Base-by-base conservation (phyloP, 495 filamentous ascomycete genomes). In the Xylaria castorea region DNA sequence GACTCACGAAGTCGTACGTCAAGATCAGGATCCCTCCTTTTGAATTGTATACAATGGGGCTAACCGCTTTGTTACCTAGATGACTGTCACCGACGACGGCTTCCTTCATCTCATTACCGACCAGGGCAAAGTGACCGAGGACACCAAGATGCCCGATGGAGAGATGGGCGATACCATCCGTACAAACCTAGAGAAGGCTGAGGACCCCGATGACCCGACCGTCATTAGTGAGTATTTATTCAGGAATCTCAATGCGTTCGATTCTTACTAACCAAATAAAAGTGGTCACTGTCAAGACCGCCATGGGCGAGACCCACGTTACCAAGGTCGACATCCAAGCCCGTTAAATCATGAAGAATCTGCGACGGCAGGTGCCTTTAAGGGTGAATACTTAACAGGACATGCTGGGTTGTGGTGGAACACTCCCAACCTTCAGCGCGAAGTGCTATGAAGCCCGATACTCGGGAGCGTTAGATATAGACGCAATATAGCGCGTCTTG, bases 241-340 rank as follows among this genome's bases (percentile, higher is more conserved):
- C 16, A 30, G n/a, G n/a, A 50, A 66, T 53, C 38, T 34, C 27
- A 11, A 64, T 58, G 20, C 18, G 36, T 36, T 74, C 57, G 22
- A 66, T 25, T 70, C 8, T 68, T 68, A 36, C 75, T 83, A 68
- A 83, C 76, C n/a, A 25, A 25, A 42, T 57, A 9, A 44, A 75
- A 97, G 95, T 94, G 81, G 89, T 98, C 79, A 92, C 94, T 76
- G 88, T 99, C 83, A 92, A 95, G 80, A 92, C 92, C 73, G 91
- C 96, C 81, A 99, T 99, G 96, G 92, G 92, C 77, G 95, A 98
- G 84, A 94, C 98, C 89, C 87, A 89, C 75, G 93, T 91, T 76
- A 93, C 97, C 80, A 94, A 97, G 81, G 92, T 91, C 85, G 97
- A 99, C 5, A 25, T 72, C 12, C 65, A 67, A 16, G 18, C 36